phyloP scores from a whole-genome alignment of 73 alveolate genomes.

The Tetrahymena malaccensis region DNA sequence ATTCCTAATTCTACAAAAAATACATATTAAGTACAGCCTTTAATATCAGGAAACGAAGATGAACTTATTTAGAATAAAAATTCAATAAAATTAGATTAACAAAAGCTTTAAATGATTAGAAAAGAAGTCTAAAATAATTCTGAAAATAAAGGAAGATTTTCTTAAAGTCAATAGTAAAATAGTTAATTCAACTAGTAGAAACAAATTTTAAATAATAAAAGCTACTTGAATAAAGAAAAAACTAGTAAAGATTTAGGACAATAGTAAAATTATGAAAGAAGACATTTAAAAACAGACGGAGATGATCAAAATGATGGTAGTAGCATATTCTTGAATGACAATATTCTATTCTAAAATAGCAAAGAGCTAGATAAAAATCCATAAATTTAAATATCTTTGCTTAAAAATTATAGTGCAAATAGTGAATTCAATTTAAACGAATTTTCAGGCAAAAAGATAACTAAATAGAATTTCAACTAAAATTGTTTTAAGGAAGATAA shows the following conservation, averaged over 20 bases:
- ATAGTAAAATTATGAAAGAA: neutral
- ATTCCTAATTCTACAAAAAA: neutral
- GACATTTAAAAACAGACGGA: neutral
- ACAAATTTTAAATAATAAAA: neutral
- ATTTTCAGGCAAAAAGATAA: neutral
- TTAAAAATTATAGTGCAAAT: neutral
- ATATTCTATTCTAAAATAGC: neutral
- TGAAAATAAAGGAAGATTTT: neutral
- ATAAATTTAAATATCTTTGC: neutral
- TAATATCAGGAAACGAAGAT: neutral
- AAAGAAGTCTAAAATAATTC: neutral
- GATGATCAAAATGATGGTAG: neutral
- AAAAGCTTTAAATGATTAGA: neutral
- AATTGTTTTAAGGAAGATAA: neutral
- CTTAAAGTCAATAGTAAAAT: neutral
- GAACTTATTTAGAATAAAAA: neutral
- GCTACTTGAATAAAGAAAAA: neutral
- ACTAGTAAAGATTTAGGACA: neutral
- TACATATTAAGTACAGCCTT: neutral
- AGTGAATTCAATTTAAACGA: neutral
- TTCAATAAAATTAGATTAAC: neutral
- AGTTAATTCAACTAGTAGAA: neutral
- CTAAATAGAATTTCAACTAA: neutral
- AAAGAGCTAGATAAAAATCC: neutral
- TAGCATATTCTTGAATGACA: neutral